Base-by-base conservation (phyloP, 2,329 filamentous ascomycete genomes). In the Neofusicoccum ribis region DNA sequence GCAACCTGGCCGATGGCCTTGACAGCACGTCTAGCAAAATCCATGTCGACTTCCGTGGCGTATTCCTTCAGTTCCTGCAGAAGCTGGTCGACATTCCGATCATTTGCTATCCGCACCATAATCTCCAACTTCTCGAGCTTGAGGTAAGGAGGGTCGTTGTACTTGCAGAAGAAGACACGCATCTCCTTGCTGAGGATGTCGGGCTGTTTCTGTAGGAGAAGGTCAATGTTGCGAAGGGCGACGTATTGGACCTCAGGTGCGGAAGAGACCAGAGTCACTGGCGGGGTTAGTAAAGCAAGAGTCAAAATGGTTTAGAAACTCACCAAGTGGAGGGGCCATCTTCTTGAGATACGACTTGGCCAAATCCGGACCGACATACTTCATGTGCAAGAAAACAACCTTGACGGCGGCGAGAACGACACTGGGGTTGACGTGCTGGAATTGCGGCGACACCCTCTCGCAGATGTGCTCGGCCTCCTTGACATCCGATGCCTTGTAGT, bases 131-230 rank as follows among this genome's bases (percentile, higher is more conserved):
- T 99, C 76, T 97, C 91, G 67, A 99, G 88, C 79, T 99, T 99
- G 72, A 99, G 89, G 76, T 99, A 99, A 23, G 93, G 93, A 1
- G 95, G 94, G 72, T 99, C 95, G 76, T 98, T 98, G 82, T 99
- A 99, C 81, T 99, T 99, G 89, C 95, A 99, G 82, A 99, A 99
- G 82, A 99, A 99, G 8, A 99, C 95, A 50, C 95, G 88, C 73
- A 99, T 88, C 78, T 99, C 95, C 78, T 98, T 98, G 84, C 92
- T 96, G 9, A 99, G 85, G 64, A 99, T 97, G 70, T 97, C 93
- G 11, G 95, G 93, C 78, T 97, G 94, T 71, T 96, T 95, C 78
- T 99, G 95, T 31, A 99, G 85, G 5, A 99, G 84, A 39, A 99
- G 87, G 71, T 99, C 95, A 73, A 99, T 99, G 77, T 99, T 99